Evolutionary conservation across 2,329 filamentous ascomycete genomes (phyloP).

Genomic region (Fusarium cicatricum): DNA sequence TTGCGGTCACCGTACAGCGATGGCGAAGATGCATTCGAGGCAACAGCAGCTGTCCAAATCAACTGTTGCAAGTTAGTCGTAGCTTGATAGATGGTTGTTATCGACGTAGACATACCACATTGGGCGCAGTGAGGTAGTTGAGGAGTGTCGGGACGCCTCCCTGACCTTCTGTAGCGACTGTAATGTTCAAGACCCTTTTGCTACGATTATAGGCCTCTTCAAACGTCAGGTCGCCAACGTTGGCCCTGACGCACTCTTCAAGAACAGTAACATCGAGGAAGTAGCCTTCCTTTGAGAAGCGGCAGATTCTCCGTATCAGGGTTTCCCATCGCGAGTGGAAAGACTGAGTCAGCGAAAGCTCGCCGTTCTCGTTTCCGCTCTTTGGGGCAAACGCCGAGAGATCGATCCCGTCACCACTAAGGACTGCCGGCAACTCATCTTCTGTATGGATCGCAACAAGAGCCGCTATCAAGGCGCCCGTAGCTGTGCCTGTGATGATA

Average conservation of each 20-base stretch:
- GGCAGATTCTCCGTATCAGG: constrained; percentile 68
- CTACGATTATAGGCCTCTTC: constrained; percentile 90
- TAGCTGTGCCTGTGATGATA: constrained; percentile 91
- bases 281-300: constrained; percentile 80
- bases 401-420: constrained; percentile 83
- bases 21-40: constrained; percentile 73
- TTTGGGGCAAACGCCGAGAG: constrained; percentile 75
- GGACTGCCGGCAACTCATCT: constrained; percentile 79
- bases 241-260: constrained; percentile 83
- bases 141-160: constrained; percentile 83
- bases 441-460: constrained; percentile 88
- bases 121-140: constrained; percentile 92
- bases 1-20: constrained; percentile 72
- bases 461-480: constrained; percentile 88
- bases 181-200: constrained; percentile 90
- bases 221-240: constrained; percentile 90
- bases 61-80: constrained; percentile 57
- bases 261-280: constrained; percentile 84
- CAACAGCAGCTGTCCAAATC: constrained; percentile 81
- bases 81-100: neutral
- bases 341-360: constrained; percentile 48
- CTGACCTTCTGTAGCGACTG: constrained; percentile 77
- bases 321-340: constrained; percentile 62
- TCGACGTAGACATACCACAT: constrained; percentile 71
- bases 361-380: constrained; percentile 42